A percentile compares a stretch with the other conserved stretches of the same genome.
phyloP scores from a whole-genome alignment of 1,284 basidiomycete species.

The Puccinia horiana region DNA sequence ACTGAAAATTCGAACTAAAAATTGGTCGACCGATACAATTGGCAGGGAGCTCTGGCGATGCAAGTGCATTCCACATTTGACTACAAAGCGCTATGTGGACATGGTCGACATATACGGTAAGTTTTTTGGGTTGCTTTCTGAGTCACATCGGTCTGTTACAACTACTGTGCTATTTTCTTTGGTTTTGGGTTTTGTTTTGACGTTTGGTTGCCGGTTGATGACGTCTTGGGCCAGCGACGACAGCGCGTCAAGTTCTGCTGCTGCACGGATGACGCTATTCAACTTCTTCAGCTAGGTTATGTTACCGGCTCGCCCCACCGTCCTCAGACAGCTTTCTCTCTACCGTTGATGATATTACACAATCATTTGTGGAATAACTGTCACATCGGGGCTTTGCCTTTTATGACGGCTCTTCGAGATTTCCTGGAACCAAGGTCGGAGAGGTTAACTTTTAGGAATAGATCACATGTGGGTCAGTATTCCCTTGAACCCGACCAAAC shows the following conservation, averaged over 20 bases:
- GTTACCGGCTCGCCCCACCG: neutral
- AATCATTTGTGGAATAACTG: slow-evolving; percentile 13
- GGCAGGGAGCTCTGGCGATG: too few relatives aligned
- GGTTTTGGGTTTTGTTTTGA: too few relatives aligned
- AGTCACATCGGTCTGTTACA: too few relatives aligned
- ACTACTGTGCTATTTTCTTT: too few relatives aligned
- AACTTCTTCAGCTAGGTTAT: neutral
- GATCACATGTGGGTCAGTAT: neutral
- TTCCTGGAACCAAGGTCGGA: neutral
- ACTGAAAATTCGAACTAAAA: too few relatives aligned
- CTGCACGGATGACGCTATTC: neutral
- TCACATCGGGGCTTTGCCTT: neutral
- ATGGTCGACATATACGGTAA: too few relatives aligned
- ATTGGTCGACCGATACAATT: too few relatives aligned
- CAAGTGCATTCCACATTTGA: too few relatives aligned
- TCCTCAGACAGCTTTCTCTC: neutral
- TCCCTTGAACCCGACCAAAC: neutral
- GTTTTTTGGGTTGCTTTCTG: too few relatives aligned
- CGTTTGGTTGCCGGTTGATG: too few relatives aligned
- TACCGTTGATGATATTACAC: neutral
- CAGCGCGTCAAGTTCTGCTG: neutral
- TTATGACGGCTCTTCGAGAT: neutral
- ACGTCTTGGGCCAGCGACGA: too few relatives aligned
- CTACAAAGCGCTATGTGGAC: too few relatives aligned
- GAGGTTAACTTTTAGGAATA: neutral